Evolutionary conservation across 2,329 filamentous ascomycete species (phyloP), one percentile per base, ranked within the genome.

Genomic region (Fusarium sp.): DNA sequence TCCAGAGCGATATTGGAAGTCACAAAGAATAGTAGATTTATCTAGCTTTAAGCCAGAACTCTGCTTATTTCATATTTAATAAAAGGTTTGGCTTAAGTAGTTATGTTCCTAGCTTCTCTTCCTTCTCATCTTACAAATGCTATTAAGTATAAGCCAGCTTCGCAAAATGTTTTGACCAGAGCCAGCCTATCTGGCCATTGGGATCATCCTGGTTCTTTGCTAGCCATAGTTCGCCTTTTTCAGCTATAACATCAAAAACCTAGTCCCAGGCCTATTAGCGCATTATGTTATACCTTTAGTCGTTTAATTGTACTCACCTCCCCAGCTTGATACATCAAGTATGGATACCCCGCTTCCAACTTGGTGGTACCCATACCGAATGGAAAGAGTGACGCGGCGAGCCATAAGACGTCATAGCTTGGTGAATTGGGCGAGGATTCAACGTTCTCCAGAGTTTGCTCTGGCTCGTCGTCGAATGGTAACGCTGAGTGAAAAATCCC

Each of bases 121-220:
- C 16, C 35, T 18, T 37, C 14, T 16, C 14, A 8, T 37, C 16
- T 20, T 41, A 6, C 39, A 20, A 20, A 48, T 6, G 4, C 13
- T 22, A 48, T 24, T 14, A 24, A 24, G 7, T 4, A 79, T 91
- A 89, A 58, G 89, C 89, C 72, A 91, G 80, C 80, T 90, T 91
- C 62, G 93, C 93, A 87, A 99, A 99, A 85, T 99, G 97, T 83
- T 98, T 98, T 79, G 95, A 97, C 97, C 97, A 99, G 79, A 99
- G 97, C 97, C 97, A 99, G 60, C 97, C 97, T 35, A 98, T 92
- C 74, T 92, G 89, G 74, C 93, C 90, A 13, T 86, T 88, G 2
- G 91, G 86, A 82, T 99, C 97, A 80, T 99, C 97, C 84, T 99
- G 97, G 81, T 99, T 99, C 83, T 94, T 95, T 62, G 97, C 97